phyloP scores from a whole-genome alignment of 2,329 filamentous ascomycete genomes.

The Botrytis squamosa region DNA sequence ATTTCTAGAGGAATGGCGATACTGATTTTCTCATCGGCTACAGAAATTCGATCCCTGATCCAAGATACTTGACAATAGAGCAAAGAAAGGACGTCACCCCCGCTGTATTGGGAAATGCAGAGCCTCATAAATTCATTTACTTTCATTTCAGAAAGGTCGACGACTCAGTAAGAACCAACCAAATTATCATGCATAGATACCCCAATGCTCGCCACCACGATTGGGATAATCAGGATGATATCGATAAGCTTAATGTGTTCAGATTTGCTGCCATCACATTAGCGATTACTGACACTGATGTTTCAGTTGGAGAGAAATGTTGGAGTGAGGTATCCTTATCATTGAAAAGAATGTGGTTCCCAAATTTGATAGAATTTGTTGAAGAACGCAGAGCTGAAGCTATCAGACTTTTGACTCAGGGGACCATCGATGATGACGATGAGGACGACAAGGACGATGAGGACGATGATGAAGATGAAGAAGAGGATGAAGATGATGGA shows the following conservation, averaged over 20 bases:
- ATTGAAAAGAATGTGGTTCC: background rate
- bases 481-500: background rate
- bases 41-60: background rate
- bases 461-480: background rate
- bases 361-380: background rate
- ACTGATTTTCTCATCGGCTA: too few species aligned
- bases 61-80: background rate
- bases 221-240: background rate
- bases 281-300: background rate
- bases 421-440: background rate
- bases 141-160: background rate
- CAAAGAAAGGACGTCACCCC: background rate
- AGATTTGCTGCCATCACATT: background rate
- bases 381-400: background rate
- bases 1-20: background rate
- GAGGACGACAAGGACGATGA: background rate
- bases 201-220: background rate
- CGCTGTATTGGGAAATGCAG: background rate
- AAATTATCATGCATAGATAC: slow-evolving; percentile 7
- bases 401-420: background rate
- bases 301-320: background rate
- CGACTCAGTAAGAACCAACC: background rate
- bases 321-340: background rate
- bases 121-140: background rate
- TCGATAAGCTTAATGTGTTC: background rate